Conservation (phyloP, 331 rosid genomes). For the Phaseolus coccineus region DNA sequence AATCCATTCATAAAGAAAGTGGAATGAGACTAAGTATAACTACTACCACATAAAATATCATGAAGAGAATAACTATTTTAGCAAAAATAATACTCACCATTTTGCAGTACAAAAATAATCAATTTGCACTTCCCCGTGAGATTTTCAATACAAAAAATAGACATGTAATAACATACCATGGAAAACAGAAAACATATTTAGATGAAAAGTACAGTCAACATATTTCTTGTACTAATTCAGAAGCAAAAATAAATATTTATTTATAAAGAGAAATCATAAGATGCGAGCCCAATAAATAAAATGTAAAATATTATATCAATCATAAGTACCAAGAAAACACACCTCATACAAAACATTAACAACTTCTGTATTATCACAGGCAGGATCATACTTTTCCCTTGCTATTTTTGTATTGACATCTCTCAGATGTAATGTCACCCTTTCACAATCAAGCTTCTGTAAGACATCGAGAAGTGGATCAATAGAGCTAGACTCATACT, state of each 20-base stretch:
- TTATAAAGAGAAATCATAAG: conserved; percentile 7
- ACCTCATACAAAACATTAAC: conserved; percentile 88
- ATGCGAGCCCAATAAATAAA: conserved; percentile 33
- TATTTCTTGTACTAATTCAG: conserved; percentile 34
- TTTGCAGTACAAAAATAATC: conserved; percentile 26
- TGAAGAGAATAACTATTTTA: conserved; percentile 25
- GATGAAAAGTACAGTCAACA: conserved; percentile 24
- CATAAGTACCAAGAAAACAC: conserved; percentile 34
- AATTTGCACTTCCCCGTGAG: conserved; percentile 15
- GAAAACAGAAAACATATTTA: conserved; percentile 28
- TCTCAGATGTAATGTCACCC: conserved; percentile 72
- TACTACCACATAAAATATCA: conserved; percentile 9
- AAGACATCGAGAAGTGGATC: conserved; percentile 88
- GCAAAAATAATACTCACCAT: conserved; percentile 15
- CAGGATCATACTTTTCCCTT: conserved; percentile 64
- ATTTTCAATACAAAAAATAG: conserved; percentile 5
- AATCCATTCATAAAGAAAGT: conserved; percentile 16
- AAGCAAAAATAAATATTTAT: conserved; percentile 29
- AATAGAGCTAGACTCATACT: conserved; percentile 79
- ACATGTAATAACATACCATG: background rate
- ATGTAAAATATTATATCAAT: conserved; percentile 21
- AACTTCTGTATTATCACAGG: conserved; percentile 73
- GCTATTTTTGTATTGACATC: conserved; percentile 69
- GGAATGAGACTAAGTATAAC: conserved; percentile 22
- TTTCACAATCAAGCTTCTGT: conserved; percentile 79